Percentiles rank a stretch among this genome's conserved stretches.
Conservation (phyloP, 768 basidiomycete genomes). For the Lentinula raphanica region DNA sequence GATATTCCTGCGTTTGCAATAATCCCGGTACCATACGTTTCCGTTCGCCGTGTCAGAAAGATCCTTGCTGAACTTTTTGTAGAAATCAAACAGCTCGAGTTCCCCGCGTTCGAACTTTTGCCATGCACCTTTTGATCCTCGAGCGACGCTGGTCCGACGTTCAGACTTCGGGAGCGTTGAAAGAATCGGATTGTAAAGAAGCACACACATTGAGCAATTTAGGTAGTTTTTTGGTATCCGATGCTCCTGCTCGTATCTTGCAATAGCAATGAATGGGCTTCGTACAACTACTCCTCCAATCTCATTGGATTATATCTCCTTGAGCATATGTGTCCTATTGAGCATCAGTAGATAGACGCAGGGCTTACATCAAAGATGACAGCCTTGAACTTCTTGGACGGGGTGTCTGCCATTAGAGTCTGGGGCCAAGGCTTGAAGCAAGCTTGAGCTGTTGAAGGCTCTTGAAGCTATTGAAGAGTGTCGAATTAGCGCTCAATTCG, state of each 20-base stretch:
- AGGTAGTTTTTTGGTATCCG: constrained; percentile 69
- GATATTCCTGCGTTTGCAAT: constrained; percentile 54
- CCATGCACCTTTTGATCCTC: constrained; percentile 71
- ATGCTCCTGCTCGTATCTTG: constrained; percentile 61
- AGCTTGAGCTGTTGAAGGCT: too few relatives aligned
- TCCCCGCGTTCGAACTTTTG: constrained; percentile 81
- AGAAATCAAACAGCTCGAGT: constrained; percentile 59
- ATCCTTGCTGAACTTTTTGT: constrained; percentile 66
- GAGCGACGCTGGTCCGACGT: constrained; percentile 46
- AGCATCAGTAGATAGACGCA: too few relatives aligned
- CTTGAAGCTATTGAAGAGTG: too few relatives aligned
- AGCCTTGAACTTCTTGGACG: too few relatives aligned
- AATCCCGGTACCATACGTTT: constrained; percentile 58
- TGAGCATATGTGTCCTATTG: too few relatives aligned
- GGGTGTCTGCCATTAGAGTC: too few relatives aligned
- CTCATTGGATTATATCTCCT: constrained; percentile 36
- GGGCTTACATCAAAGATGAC: too few relatives aligned
- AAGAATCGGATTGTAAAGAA: constrained; percentile 1
- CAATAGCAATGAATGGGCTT: constrained; percentile 76
- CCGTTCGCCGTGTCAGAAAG: constrained; percentile 64
- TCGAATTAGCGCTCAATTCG: too few relatives aligned
- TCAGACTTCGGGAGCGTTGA: background rate
- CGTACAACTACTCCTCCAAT: constrained; percentile 80
- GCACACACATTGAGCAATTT: constrained; percentile 70
- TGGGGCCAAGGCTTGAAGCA: too few relatives aligned